These are phyloP conservation scores for Fusarium lyarnte DNA, from an alignment of 2,329 filamentous ascomycete species.

Conservation along the genomic window DNA sequence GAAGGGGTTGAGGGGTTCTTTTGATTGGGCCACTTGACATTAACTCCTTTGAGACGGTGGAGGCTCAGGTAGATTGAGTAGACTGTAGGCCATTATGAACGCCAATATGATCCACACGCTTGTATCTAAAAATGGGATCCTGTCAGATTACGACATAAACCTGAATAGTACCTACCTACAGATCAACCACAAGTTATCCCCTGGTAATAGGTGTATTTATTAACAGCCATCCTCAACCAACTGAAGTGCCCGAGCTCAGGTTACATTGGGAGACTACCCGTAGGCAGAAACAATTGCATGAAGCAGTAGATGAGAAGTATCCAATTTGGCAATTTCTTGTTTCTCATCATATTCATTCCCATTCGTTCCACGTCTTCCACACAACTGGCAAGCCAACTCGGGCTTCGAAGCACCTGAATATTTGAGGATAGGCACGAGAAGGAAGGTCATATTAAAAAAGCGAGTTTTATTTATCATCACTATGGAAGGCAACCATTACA, in stretches of 20 bases:
- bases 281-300: not conserved
- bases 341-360: not conserved
- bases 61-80: conserved; percentile 5
- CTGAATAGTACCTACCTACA: not conserved
- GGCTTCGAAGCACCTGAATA: not conserved
- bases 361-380: not conserved
- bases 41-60: not conserved
- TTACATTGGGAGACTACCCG: too few relatives aligned
- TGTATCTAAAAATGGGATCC: conserved; percentile 25
- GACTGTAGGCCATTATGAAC: not conserved
- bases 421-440: not conserved
- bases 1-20: conserved; percentile 25
- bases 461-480: not conserved
- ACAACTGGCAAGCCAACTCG: not conserved
- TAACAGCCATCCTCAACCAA: not conserved
- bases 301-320: not conserved
- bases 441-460: not conserved
- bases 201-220: not conserved
- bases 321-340: not conserved
- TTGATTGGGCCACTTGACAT: conserved; percentile 34
- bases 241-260: too few relatives aligned
- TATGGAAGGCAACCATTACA: not conserved
- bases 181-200: not conserved
- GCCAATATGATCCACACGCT: conserved; percentile 17
- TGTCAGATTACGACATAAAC: conserved; percentile 6